Conservation (phyloP, 306 rosid genomes). For the Fragaria iinumae region DNA sequence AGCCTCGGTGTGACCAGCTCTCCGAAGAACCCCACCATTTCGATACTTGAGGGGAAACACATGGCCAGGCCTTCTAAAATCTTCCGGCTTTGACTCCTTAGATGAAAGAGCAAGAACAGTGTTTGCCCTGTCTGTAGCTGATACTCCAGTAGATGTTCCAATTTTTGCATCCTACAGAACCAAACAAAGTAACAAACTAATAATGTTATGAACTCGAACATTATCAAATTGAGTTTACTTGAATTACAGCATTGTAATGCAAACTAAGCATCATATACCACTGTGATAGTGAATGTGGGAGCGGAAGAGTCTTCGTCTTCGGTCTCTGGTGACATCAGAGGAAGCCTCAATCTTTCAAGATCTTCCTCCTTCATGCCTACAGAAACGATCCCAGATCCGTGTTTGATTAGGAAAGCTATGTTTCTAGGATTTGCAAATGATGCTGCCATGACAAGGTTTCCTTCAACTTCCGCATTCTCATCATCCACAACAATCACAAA, state of each 20-base stretch:
- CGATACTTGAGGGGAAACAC: constrained; percentile 81
- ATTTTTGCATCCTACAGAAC: constrained; percentile 61
- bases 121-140: constrained; percentile 78
- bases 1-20: constrained; percentile 91
- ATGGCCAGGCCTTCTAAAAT: constrained; percentile 79
- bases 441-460: constrained; percentile 76
- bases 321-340: constrained; percentile 70
- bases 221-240: background rate
- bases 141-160: constrained; percentile 72
- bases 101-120: constrained; percentile 65
- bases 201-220: background rate
- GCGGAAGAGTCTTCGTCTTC: constrained; percentile 73
- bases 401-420: constrained; percentile 65
- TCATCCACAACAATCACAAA: constrained; percentile 87
- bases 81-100: constrained; percentile 50
- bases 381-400: constrained; percentile 81
- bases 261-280: constrained; percentile 38
- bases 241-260: too few relatives aligned
- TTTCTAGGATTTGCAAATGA: constrained; percentile 47
- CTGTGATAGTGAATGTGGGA: constrained; percentile 83
- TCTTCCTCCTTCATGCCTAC: constrained; percentile 82
- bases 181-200: background rate
- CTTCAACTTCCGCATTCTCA: constrained; percentile 65
- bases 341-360: constrained; percentile 74
- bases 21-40: constrained; percentile 77